Conservation (phyloP, 2,329 filamentous ascomycete genomes). For the Blumeria graminis region DNA sequence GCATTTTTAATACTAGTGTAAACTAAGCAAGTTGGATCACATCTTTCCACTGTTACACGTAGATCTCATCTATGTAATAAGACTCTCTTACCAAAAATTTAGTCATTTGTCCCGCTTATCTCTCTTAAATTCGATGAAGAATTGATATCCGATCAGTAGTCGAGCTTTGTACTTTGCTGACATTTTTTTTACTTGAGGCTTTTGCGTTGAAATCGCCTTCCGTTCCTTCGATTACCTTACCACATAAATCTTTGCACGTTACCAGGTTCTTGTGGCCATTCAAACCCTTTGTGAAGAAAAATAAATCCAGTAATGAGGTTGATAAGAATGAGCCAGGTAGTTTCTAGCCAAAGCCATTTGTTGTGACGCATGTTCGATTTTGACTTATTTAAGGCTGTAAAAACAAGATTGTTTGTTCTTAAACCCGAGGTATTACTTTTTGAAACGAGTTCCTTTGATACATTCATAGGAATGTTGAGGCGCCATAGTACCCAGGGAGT, state of each 20-base stretch:
- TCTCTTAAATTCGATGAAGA: too few species aligned
- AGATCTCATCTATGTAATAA: too few species aligned
- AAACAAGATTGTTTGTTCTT: background rate
- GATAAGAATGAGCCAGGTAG: conserved; percentile 40
- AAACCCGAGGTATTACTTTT: background rate
- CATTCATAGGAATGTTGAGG: conserved; percentile 39
- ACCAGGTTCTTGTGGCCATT: conserved; percentile 28
- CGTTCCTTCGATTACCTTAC: conserved; percentile 19
- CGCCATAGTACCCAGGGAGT: conserved; percentile 88
- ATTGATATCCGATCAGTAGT: too few species aligned
- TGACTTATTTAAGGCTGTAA: conserved; percentile 5
- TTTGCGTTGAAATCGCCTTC: too few species aligned
- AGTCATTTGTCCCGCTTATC: too few species aligned
- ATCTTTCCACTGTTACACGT: too few species aligned
- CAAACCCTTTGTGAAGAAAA: conserved; percentile 43
- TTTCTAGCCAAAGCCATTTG: conserved; percentile 30
- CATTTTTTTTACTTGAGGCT: too few species aligned
- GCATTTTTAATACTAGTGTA: too few species aligned
- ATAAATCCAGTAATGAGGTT: conserved; percentile 44
- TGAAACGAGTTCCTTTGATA: background rate
- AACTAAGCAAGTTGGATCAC: too few species aligned
- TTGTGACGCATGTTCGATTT: too few species aligned
- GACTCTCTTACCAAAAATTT: too few species aligned
- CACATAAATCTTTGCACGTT: conserved; percentile 61
- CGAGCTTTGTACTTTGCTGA: too few species aligned